Percentiles rank a stretch among this genome's conserved stretches.
phyloP scores from a whole-genome alignment of 306 rosid genomes.

The Cajanus cajan region DNA sequence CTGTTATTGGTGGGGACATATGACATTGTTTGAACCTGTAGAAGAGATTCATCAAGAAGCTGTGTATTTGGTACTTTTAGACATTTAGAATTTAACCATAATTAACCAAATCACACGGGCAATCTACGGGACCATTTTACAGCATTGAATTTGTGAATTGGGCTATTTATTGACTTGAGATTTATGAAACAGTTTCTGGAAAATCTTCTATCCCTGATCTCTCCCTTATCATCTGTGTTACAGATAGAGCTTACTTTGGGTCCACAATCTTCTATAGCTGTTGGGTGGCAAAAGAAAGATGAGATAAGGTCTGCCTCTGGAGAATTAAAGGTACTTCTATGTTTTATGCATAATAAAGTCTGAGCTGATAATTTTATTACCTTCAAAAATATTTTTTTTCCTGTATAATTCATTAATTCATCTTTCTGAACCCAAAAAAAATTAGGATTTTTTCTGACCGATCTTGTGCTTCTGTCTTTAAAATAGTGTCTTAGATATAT shows the following conservation, averaged over 20 bases:
- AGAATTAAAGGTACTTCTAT: slow-evolving; percentile 73
- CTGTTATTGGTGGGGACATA: slow-evolving; percentile 1
- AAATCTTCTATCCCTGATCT: slow-evolving; percentile 11
- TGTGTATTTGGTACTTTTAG: not conserved
- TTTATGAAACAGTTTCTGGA: slow-evolving; percentile 19
- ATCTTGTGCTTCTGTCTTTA: slow-evolving; percentile 19
- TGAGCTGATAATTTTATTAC: not conserved
- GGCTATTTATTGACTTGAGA: slow-evolving; percentile 12
- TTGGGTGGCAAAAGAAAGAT: slow-evolving; percentile 91
- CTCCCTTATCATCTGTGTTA: slow-evolving; percentile 25
- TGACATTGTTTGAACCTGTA: not conserved
- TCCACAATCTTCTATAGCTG: slow-evolving; percentile 71
- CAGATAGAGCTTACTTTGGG: slow-evolving; percentile 88
- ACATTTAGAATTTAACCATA: not conserved
- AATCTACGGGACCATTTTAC: not conserved
- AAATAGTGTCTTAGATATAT: slow-evolving; percentile 7
- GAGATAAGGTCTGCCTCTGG: slow-evolving; percentile 74
- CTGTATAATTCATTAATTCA: not conserved
- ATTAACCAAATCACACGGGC: not conserved
- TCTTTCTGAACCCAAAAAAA: not conserved
- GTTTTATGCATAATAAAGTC: slow-evolving; percentile 24
- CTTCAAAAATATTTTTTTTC: not conserved
- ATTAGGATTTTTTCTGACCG: not conserved
- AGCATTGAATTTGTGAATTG: not conserved
- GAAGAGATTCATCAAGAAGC: not conserved